A percentile compares a stretch with the other conserved stretches of the same genome.
phyloP scores from a whole-genome alignment of 2,329 filamentous ascomycete species.

The Nemania sp. region DNA sequence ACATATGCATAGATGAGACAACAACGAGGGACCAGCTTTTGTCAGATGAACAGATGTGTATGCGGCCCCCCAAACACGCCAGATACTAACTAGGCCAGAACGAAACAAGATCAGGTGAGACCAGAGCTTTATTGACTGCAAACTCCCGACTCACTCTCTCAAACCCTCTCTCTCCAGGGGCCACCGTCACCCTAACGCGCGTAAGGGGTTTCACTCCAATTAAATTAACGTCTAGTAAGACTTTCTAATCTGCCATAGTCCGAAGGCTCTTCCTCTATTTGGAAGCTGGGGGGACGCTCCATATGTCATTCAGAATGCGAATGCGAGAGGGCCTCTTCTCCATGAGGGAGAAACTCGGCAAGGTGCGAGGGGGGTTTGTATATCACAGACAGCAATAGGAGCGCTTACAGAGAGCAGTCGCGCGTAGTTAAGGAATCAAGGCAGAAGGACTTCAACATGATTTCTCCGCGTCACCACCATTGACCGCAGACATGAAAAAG shows the following conservation, averaged over 20 bases:
- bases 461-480: no score
- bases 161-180: neutral
- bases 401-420: no score
- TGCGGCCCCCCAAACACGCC: neutral
- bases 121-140: slow-evolving; percentile 18
- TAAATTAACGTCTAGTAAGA: neutral
- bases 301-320: no score
- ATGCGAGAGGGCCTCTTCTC: no score
- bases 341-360: no score
- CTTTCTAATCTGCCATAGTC: neutral
- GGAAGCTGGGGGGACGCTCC: no score
- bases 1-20: slow-evolving; percentile 19
- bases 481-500: no score
- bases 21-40: neutral
- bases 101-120: slow-evolving; percentile 11
- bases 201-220: slow-evolving; percentile 10
- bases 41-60: neutral
- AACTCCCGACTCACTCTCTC: slow-evolving; percentile 2
- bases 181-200: slow-evolving; percentile 13
- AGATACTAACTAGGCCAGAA: slow-evolving; percentile 13
- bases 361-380: no score
- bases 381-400: no score
- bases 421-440: no score
- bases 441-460: no score
- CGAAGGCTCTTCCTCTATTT: no score